These are phyloP conservation scores for Brachypodium distachyon DNA, from an alignment of 202 grass and related monocot genomes.

Conservation along the genomic window DNA sequence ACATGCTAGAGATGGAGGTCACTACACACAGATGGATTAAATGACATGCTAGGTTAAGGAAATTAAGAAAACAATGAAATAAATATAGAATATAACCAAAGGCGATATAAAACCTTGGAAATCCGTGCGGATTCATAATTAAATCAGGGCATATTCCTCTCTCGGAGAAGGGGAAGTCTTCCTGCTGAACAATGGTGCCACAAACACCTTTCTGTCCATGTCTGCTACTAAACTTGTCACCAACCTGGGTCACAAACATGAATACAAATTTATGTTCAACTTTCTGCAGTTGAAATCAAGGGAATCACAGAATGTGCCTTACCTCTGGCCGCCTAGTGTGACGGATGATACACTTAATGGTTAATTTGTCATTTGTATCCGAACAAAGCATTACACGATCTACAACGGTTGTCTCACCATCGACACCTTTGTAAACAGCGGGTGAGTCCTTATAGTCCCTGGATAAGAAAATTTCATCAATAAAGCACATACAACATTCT, in stretches of 20 bases:
- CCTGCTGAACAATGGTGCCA: conserved; percentile 94
- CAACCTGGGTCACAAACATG: conserved; percentile 49
- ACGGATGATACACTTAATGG: conserved; percentile 89
- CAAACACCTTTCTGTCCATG: conserved; percentile 99
- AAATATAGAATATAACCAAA: conserved; percentile 14
- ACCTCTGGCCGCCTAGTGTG: conserved; percentile 90
- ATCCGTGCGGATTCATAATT: conserved; percentile 99
- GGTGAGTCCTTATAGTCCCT: conserved; percentile 58
- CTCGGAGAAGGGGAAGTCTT: conserved; percentile 97
- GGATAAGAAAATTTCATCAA: conserved; percentile 6
- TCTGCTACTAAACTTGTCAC: conserved; percentile 99
- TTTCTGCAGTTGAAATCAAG: conserved; percentile 19
- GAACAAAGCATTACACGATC: conserved; percentile 84
- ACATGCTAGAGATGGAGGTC: neutral
- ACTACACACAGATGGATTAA: neutral
- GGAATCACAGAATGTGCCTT: conserved; percentile 5
- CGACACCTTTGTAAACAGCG: conserved; percentile 70
- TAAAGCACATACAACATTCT: conserved; percentile 15
- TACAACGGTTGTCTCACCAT: conserved; percentile 87
- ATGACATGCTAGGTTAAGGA: conserved; percentile 7
- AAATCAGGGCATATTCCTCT: conserved; percentile 96
- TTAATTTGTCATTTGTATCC: conserved; percentile 77
- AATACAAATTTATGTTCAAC: conserved; percentile 2
- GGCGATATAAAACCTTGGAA: conserved; percentile 62
- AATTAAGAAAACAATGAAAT: conserved; percentile 19